Evolutionary conservation across 345 rosid genomes (phyloP).

Genomic region (Acer negundo): DNA sequence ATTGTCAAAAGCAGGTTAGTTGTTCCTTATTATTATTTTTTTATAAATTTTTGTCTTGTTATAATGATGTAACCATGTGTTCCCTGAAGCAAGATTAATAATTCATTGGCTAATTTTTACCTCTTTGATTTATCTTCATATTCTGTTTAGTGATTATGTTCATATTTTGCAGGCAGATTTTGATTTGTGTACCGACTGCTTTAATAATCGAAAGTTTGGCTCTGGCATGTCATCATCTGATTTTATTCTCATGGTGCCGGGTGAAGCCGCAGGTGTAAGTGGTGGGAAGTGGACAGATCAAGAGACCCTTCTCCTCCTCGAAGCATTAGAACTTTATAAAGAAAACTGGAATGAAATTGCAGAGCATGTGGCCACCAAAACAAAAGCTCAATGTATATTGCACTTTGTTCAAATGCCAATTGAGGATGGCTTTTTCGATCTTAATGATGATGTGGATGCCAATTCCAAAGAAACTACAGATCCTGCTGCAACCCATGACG

Average conservation of each 20-base stretch:
- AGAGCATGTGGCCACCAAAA: slow-evolving; percentile 98
- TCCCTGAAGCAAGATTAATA: slow-evolving; percentile 5
- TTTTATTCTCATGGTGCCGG: slow-evolving; percentile 97
- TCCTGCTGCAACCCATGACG: slow-evolving; percentile 36
- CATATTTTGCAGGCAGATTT: slow-evolving; percentile 91
- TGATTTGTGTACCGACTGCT: slow-evolving; percentile 96
- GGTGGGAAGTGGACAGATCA: slow-evolving; percentile 99
- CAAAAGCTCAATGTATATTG: slow-evolving; percentile 95
- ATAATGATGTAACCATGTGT: slow-evolving; percentile 1
- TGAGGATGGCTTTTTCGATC: slow-evolving; percentile 76
- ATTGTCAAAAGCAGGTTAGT: slow-evolving; percentile 95
- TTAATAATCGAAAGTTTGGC: slow-evolving; percentile 79
- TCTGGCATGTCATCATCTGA: slow-evolving; percentile 90
- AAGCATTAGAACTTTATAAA: slow-evolving; percentile 92
- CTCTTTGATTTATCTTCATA: slow-evolving; percentile 7
- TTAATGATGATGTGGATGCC: slow-evolving; percentile 43
- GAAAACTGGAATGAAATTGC: slow-evolving; percentile 99
- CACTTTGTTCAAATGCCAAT: slow-evolving; percentile 99
- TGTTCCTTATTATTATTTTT: not conserved
- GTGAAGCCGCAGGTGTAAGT: slow-evolving; percentile 73
- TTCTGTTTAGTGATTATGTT: slow-evolving; percentile 30
- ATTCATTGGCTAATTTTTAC: not conserved
- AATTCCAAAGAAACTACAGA: slow-evolving; percentile 50
- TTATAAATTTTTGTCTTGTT: slow-evolving; percentile 7
- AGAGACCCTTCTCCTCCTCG: slow-evolving; percentile 98